A percentile compares a stretch with the other conserved stretches of the same genome.
Evolutionary conservation across 1,139 yeast species (phyloP).

Genomic region (Sugiyamaella xylanicola): DNA sequence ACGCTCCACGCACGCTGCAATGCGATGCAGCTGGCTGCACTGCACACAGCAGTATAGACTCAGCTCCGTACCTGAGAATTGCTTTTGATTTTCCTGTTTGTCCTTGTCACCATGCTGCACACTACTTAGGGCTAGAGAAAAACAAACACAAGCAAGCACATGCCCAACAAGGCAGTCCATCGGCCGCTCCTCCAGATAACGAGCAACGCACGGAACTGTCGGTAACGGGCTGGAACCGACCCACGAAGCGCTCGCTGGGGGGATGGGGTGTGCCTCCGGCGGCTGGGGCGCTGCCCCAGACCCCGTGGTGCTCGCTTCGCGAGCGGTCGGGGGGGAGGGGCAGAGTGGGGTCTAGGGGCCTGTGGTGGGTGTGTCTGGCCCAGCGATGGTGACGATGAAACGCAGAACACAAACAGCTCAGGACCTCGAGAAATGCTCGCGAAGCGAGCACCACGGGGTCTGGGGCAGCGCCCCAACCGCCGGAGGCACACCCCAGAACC

Average conservation of each 20-base stretch:
- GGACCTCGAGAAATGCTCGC: too few relatives aligned
- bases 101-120: slow-evolving; percentile 23
- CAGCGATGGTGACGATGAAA: too few relatives aligned
- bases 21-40: neutral
- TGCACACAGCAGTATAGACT: neutral
- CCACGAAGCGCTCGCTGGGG: neutral
- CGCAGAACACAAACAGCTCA: too few relatives aligned
- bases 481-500: too few relatives aligned
- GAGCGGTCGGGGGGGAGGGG: neutral
- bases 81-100: slow-evolving; percentile 31
- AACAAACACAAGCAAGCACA: slow-evolving; percentile 6
- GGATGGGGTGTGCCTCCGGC: neutral
- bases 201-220: slow-evolving; percentile 16
- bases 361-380: too few relatives aligned
- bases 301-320: neutral
- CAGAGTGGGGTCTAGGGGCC: neutral
- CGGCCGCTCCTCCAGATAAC: slow-evolving; percentile 1
- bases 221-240: too few relatives aligned
- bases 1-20: neutral
- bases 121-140: slow-evolving; percentile 22
- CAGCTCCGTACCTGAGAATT: slow-evolving; percentile 20
- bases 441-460: neutral
- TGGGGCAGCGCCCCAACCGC: too few relatives aligned
- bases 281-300: neutral
- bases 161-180: neutral